Evolutionary conservation across 2,329 filamentous ascomycete genomes (phyloP), one percentile per base, ranked within the genome.

Genomic region (Trichothecium sympodiale): DNA sequence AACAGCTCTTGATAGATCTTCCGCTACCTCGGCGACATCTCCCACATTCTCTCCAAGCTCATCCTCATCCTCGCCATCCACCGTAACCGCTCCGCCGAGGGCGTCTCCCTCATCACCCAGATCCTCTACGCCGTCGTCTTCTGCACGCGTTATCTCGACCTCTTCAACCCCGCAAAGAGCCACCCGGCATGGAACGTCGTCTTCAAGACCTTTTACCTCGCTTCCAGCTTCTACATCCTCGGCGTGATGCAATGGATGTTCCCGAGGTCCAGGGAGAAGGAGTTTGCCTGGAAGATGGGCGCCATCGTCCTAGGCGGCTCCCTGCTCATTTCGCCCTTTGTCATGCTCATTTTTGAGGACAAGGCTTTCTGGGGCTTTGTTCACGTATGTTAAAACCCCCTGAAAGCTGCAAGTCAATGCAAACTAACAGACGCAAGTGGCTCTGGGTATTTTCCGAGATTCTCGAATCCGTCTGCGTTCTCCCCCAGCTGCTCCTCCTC

Each of bases 31-130:
- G 89, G 76, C 54, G 89, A 96, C 57, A 60, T 89, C 49, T 85
- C 83, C 50, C 89, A 96, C 56, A 75, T 85, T 31, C 67, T 77
- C 33, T 91, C 87, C 38, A 95, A 94, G 71, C 77, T 80, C 56
- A 91, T 95, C 53, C 71, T 95, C 48, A 86, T 95, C 62, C 83
- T 80, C 64, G 79, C 87, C 37, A 94, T 95, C 50, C 86, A 94
- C 61, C 74, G 75, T 46, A 94, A 95, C 54, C 74, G 74, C 53
- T 91, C 83, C 56, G 83, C 87, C 33, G 87, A 94, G 68, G 86
- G 88, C 40, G 83, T 95, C 41, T 94, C 87, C 17, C 77, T 94
- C 53, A 84, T 96, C 50, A 94, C 83, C 2, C 89, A 96, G 60
- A 71, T 79, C 38, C 77, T 95, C 45, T 96, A 96, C 62, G 77